These are phyloP conservation scores for Xylaria longipes DNA, from an alignment of 495 filamentous ascomycete genomes.

Conservation along the genomic window DNA sequence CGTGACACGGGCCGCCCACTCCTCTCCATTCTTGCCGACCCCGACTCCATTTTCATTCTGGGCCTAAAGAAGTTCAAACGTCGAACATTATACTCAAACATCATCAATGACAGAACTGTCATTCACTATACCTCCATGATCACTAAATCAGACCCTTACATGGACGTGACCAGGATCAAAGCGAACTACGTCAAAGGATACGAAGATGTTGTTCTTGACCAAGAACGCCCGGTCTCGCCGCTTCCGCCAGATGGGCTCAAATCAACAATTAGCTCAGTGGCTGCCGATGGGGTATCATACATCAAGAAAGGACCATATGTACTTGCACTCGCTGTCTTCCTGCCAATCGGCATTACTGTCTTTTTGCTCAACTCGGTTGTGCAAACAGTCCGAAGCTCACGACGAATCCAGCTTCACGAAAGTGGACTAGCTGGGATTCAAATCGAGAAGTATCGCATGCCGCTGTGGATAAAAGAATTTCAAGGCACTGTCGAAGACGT, in stretches of 20 bases:
- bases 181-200: constrained; percentile 78
- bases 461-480: constrained; percentile 74
- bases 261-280: constrained; percentile 30
- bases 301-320: constrained; percentile 61
- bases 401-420: constrained; percentile 78
- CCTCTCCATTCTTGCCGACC: constrained; percentile 81
- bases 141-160: constrained; percentile 75
- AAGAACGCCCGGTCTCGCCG: constrained; percentile 63
- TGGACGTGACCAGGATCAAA: constrained; percentile 65
- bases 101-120: constrained; percentile 81
- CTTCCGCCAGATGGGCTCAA: constrained; percentile 40
- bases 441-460: constrained; percentile 71
- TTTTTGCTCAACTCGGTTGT: constrained; percentile 78
- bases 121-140: constrained; percentile 84
- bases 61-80: constrained; percentile 77
- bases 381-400: constrained; percentile 73
- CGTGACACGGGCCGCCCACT: constrained; percentile 80
- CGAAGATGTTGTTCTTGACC: constrained; percentile 77
- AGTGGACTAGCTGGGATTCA: constrained; percentile 69
- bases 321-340: constrained; percentile 65
- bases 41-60: constrained; percentile 82
- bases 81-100: constrained; percentile 79
- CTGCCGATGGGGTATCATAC: constrained; percentile 29
- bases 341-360: constrained; percentile 69
- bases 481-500: constrained; percentile 74